Evolutionary conservation across 768 basidiomycete species (phyloP).

Genomic region (Arthromyces matolae): DNA sequence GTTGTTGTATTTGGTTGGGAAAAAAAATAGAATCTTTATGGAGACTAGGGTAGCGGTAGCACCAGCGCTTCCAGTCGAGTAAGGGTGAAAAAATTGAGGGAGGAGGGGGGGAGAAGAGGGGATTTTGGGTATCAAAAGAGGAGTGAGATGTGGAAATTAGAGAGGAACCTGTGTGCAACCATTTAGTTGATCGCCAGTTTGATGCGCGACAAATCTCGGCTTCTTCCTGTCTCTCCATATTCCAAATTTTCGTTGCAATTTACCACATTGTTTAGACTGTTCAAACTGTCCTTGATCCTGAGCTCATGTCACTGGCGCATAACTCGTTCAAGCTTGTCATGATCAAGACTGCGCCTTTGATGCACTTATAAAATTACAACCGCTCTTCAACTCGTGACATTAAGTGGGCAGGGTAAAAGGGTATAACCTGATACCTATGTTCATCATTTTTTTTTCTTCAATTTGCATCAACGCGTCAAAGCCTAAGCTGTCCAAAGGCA

Average conservation of each 20-base stretch:
- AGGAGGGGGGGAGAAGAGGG: constrained; percentile 20
- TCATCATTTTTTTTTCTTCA: no score
- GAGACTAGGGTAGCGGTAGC: constrained; percentile 37
- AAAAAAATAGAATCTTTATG: constrained; percentile 12
- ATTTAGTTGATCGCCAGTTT: constrained; percentile 6
- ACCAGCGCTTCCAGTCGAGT: constrained; percentile 41
- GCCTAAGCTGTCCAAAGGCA: no score
- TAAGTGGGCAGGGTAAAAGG: no score
- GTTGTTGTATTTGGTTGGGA: constrained; percentile 10
- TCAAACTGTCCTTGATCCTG: no score
- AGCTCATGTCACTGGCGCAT: no score
- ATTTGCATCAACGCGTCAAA: no score
- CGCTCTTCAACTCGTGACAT: no score
- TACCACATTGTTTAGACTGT: no score
- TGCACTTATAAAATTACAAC: no score
- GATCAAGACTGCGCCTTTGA: no score
- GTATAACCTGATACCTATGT: no score
- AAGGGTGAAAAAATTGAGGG: constrained; percentile 23
- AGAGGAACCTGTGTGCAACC: constrained; percentile 12
- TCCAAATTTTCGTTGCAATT: neutral
- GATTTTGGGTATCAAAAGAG: constrained; percentile 35
- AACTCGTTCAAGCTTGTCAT: no score
- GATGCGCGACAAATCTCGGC: constrained; percentile 20
- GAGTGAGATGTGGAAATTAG: constrained; percentile 16
- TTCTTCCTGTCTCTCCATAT: constrained; percentile 15